Evolutionary conservation across 2,329 filamentous ascomycete genomes (phyloP), one percentile per base, ranked within the genome.

Genomic region (Trichoderma sp.): DNA sequence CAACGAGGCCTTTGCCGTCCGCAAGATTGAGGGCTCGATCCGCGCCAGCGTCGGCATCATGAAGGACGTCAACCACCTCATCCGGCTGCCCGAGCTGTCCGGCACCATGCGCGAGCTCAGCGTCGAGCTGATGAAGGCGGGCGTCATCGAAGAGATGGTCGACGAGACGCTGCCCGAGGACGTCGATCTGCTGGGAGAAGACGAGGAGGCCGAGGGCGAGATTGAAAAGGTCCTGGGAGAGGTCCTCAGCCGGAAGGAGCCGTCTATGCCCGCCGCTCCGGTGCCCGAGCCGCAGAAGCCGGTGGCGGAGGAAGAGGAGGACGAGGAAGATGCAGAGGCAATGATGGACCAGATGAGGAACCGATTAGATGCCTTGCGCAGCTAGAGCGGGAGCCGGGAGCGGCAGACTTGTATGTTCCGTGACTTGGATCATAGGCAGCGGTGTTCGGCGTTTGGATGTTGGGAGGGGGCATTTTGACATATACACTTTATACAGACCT

Each of bases 141-240:
- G 94, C 17, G 94, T 99, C 69, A 96, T 98, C 67, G 94, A 98
- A 82, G 95, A 99, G 81, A 97, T 98, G 91, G 88, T 96, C 5
- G 91, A 89, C 55, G 94, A 98, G 75, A 88, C 84, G 50, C 80
- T 98, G 69, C 92, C 93, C n/a, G 85, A 89, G 69, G 89, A 93
- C 65, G 78, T 89, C 59, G 81, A 92, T 70, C 82, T 86, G 61
- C 85, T 91, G 65, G 87, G 91, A 66, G 91, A 92, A 67, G 91
- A 93, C 71, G 90, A 88, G 6, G 89, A 92, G 76, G 88, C 84
- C 2, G 88, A 90, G 74, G 81, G 80, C 21, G 94, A 98, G 82
- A 92, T 98, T 10, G 93, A 98, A 74, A 96, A 94, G 83, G 89
- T 98, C 14, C 81, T 99, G 28, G 89, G 91, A 3, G 95, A 98